Conservation (phyloP, 257 asterid species). For the Scutellaria minor region DNA sequence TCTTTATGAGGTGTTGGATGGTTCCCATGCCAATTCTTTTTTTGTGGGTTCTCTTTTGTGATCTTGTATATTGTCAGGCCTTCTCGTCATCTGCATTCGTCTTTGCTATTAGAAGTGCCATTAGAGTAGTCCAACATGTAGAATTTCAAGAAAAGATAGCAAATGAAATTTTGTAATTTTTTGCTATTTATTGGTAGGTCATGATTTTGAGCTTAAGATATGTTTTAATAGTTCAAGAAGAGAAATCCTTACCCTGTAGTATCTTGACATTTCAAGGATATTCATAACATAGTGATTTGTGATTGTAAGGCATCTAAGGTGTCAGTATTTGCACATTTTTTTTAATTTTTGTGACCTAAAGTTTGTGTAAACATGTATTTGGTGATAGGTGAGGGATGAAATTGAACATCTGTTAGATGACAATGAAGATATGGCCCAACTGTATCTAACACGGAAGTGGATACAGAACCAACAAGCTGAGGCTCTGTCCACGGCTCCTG, state of each 20-base stretch:
- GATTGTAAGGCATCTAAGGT: neutral
- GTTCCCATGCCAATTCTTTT: neutral
- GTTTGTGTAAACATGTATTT: constrained; percentile 20
- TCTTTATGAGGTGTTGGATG: constrained; percentile 16
- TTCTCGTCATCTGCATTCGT: no score
- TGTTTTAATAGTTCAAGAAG: constrained; percentile 13
- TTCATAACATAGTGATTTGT: neutral
- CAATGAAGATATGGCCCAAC: constrained; percentile 93
- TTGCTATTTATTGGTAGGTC: neutral
- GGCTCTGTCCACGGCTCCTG: constrained; percentile 51
- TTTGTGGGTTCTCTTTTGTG: neutral
- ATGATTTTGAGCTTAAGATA: constrained; percentile 2
- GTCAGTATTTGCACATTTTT: constrained; percentile 4
- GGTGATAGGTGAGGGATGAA: constrained; percentile 91
- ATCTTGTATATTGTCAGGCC: no score
- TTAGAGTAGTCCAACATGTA: neutral
- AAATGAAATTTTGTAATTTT: neutral
- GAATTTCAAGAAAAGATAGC: neutral
- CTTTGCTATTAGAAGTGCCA: no score
- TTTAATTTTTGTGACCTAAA: neutral
- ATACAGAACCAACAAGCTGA: constrained; percentile 77
- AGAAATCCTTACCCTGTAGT: neutral
- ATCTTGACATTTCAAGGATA: constrained; percentile 15
- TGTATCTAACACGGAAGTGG: constrained; percentile 90
- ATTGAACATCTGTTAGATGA: constrained; percentile 98